Evolutionary conservation across 805 yeast species (phyloP), one percentile per base, ranked within the genome.

Genomic region (Hanseniaspora taiwanica): DNA sequence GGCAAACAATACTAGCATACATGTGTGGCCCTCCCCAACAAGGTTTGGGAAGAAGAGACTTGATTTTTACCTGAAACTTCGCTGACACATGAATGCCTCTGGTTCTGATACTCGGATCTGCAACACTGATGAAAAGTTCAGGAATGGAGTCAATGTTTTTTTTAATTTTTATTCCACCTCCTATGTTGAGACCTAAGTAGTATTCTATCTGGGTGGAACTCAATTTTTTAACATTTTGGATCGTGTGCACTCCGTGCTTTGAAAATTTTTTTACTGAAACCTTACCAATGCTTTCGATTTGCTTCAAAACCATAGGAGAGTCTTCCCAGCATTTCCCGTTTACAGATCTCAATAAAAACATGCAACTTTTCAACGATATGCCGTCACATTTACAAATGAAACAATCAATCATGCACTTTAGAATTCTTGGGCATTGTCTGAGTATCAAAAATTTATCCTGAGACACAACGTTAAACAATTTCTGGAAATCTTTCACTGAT

Each of bases 321-420:
- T 64, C 66, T 44, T 71, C 77, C 80, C 80, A 73, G 13, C 74
- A 62, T 42, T 57, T 61, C 0, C 72, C 71, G 35, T 50, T 52
- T 1, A 70, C 42, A 32, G 69, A 64, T 40, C 76, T 53, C 2
- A 52, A 46, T 6, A 74, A 43, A 36, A 53, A 55, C 6, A 72
- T 46, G 2, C 68, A 46, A 34, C 57, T 63, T 18, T 55, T 46
- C 35, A 71, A 51, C 0, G 78, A 68, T 1, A 48, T 46, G 0
- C 66, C 64, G 48, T 72, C 76, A 20, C 56, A 53, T 39, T 59
- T 66, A 12, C 55, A 63, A 17, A 59, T 46, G 41, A 62, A 66
- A 14, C 66, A 57, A 31, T 72, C 78, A 23, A 65, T 49, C 46
- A 69, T 55, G 21, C 73, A 68, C 40, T 62, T 62, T 2, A 66